These are phyloP conservation scores for Tylopilus felleus DNA, from an alignment of 768 basidiomycete genomes.

Conservation along the genomic window DNA sequence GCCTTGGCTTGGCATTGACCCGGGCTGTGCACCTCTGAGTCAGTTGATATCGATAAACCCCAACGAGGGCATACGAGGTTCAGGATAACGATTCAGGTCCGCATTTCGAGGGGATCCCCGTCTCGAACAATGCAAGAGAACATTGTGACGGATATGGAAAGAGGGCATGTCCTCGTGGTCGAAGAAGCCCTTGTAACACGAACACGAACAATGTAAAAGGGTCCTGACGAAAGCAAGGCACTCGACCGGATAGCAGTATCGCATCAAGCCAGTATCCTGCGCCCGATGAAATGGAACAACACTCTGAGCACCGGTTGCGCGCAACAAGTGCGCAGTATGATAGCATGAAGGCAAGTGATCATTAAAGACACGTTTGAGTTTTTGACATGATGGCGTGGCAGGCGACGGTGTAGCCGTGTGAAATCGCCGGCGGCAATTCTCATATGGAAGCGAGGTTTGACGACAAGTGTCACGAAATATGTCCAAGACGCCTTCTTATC, in stretches of 20 bases:
- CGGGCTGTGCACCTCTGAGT: not conserved
- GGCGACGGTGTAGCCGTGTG: conserved; percentile 10
- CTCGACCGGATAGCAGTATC: not conserved
- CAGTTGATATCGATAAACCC: not conserved
- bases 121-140: not conserved
- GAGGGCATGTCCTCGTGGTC: not conserved
- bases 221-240: not conserved
- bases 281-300: not conserved
- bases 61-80: not conserved
- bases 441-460: not conserved
- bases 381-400: not conserved
- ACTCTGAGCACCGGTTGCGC: not conserved
- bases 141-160: not conserved
- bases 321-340: not conserved
- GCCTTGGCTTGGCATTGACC: too few relatives aligned
- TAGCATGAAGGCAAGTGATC: conserved; percentile 4
- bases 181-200: not conserved
- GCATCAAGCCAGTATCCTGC: not conserved
- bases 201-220: not conserved
- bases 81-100: not conserved
- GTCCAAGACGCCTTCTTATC: not conserved
- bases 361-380: conserved; percentile 9
- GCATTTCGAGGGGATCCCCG: not conserved
- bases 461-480: not conserved
- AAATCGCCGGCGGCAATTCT: conserved; percentile 7